These are phyloP conservation scores for Persicaria maculosa DNA, from an alignment of 148 eudicot species.

Conservation along the genomic window DNA sequence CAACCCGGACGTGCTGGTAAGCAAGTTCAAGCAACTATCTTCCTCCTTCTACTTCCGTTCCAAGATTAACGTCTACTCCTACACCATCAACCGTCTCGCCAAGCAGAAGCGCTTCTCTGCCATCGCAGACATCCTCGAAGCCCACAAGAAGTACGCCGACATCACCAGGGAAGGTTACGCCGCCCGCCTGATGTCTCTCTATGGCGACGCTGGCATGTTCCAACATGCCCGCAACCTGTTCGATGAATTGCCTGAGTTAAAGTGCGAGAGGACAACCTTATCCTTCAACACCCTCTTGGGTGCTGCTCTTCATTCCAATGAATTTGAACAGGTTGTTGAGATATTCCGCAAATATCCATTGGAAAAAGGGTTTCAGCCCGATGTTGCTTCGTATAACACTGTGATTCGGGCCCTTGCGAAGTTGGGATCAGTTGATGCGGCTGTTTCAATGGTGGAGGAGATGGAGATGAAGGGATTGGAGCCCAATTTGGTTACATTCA, in stretches of 20 bases:
- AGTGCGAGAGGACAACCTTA: slow-evolving; percentile 31
- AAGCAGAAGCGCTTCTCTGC: slow-evolving; percentile 28
- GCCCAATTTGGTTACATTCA: slow-evolving; percentile 27
- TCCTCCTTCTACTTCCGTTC: slow-evolving; percentile 25
- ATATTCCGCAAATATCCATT: slow-evolving; percentile 33
- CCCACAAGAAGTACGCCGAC: slow-evolving; percentile 47
- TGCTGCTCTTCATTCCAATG: slow-evolving; percentile 42
- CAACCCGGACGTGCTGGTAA: slow-evolving; percentile 1
- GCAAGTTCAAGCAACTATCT: slow-evolving; percentile 34
- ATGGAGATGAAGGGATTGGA: slow-evolving; percentile 29
- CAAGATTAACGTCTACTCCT: slow-evolving; percentile 27
- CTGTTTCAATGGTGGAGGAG: slow-evolving; percentile 16
- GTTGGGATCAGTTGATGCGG: slow-evolving; percentile 29
- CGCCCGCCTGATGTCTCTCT: slow-evolving; percentile 34
- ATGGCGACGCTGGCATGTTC: slow-evolving; percentile 59
- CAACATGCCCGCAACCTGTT: slow-evolving; percentile 57
- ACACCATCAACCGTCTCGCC: slow-evolving; percentile 46
- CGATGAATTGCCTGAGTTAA: slow-evolving; percentile 59
- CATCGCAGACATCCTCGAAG: slow-evolving; percentile 59
- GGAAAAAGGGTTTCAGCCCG: slow-evolving; percentile 28
- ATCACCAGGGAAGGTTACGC: slow-evolving; percentile 41
- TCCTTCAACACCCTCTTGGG: slow-evolving; percentile 59
- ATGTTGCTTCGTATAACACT: slow-evolving; percentile 49
- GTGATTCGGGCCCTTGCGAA: slow-evolving; percentile 33
- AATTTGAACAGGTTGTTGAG: slow-evolving; percentile 31